phyloP scores from a whole-genome alignment of 306 rosid species.

The Rosa multiflora region DNA sequence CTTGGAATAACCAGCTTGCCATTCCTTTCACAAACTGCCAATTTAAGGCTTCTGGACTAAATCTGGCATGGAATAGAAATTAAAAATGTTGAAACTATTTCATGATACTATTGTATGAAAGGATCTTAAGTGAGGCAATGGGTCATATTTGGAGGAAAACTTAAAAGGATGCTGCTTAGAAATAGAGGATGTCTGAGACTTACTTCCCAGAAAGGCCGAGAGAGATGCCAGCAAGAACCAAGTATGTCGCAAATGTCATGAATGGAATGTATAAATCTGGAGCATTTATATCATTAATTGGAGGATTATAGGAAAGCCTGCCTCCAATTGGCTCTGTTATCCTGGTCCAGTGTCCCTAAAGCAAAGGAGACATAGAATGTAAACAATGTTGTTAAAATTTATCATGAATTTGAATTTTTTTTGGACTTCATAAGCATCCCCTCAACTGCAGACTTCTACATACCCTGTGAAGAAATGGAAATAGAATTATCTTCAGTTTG shows the following conservation, averaged over 20 bases:
- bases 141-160: neutral
- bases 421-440: neutral
- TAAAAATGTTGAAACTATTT: neutral
- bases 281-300: constrained; percentile 73
- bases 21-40: constrained; percentile 67
- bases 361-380: constrained; percentile 9
- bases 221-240: constrained; percentile 69
- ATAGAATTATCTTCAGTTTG: constrained; percentile 69
- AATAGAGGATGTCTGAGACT: constrained; percentile 8
- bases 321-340: constrained; percentile 70
- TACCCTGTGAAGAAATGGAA: constrained; percentile 80
- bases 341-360: constrained; percentile 79
- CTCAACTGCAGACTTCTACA: constrained; percentile 11
- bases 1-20: constrained; percentile 69
- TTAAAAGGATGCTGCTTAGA: neutral
- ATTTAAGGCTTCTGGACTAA: constrained; percentile 72
- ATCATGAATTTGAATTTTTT: neutral
- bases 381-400: neutral
- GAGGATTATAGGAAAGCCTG: constrained; percentile 68
- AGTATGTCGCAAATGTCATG: constrained; percentile 78
- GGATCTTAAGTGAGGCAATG: neutral
- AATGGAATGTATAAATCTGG: constrained; percentile 71
- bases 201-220: constrained; percentile 69
- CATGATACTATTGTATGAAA: neutral
- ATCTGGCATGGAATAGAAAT: constrained; percentile 33